Evolutionary conservation across 768 basidiomycete genomes (phyloP), one percentile per base, ranked within the genome.

Genomic region (Mycena sanguinolenta): DNA sequence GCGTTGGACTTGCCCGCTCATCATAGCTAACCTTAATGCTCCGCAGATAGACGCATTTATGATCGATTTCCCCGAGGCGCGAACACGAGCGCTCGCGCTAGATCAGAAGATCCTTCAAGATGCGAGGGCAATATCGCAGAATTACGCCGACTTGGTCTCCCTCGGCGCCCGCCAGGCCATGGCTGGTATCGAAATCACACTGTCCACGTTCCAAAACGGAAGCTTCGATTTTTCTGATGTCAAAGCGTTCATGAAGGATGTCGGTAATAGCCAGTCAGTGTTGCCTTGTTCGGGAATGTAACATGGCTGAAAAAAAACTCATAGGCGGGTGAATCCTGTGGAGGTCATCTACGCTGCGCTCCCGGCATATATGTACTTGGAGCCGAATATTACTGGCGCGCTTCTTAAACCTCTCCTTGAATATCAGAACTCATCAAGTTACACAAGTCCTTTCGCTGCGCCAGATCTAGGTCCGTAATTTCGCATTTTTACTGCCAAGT

Each of bases 171-270:
- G 87, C 30, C 86, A 88, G 73, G 81, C 82, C 10, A 80, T 88
- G 42, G 86, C 81, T 0, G 79, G 82, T 2, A 79, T 84, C 42
- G 88, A 89, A 66, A 80, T 89, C 32, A 88, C 87, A 2, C 65
- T 85, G 9, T 79, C 82, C 12, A 63, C 8, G 4, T 72, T 61
- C 10, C 61, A 59, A 6, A 75, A 76, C 60, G 78, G 80, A 0
- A 74, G 74, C 13, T 84, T 77, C 71, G 83, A 86, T 64, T 75
- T 75, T 1, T 78, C 78, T 1, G 86, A 89, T 71, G 76, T 85
- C 10, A 78, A 83, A 67, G 81, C 82, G 38, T 87, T 87, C 74
- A 81, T 88, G 80, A 87, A 84, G 73, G 84, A 88, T 82, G 74
- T 79, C 13, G 86, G 86, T 63, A 74, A 82, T 77, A 64, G 44